Conservation (phyloP, 352 stramenopile genomes). For the Phytophthora agathidicida region DNA sequence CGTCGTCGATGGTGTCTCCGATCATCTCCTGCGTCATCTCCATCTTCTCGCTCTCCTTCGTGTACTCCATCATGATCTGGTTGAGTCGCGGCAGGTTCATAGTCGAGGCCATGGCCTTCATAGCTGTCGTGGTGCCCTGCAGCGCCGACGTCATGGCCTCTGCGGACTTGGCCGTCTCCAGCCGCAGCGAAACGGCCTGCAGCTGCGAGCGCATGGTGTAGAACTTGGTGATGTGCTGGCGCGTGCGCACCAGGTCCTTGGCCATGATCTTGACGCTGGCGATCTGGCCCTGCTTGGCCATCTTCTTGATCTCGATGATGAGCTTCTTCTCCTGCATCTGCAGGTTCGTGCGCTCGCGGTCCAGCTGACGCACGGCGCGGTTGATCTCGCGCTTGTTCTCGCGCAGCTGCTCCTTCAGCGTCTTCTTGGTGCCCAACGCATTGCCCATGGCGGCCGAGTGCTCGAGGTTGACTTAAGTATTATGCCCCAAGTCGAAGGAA, state of each 20-base stretch:
- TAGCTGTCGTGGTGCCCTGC: constrained; percentile 82
- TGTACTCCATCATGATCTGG: constrained; percentile 99
- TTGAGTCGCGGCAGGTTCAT: constrained; percentile 97
- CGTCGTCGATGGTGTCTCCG: constrained; percentile 97
- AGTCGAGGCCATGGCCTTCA: constrained; percentile 91
- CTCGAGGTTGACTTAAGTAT: background rate
- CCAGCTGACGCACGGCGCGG: constrained; percentile 95
- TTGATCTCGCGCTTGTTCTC: constrained; percentile 99
- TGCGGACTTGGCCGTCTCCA: constrained; percentile 95
- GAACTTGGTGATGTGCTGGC: constrained; percentile 97
- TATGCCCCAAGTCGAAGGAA: too few relatives aligned
- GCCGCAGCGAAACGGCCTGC: constrained; percentile 94
- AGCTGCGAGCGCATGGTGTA: constrained; percentile 98
- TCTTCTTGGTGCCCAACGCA: constrained; percentile 79
- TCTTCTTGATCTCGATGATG: constrained; percentile 98
- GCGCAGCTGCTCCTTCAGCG: constrained; percentile 91
- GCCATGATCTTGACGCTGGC: constrained; percentile 97
- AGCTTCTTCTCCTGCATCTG: constrained; percentile 95
- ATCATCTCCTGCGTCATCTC: constrained; percentile 99
- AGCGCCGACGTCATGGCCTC: constrained; percentile 94
- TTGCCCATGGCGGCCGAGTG: constrained; percentile 62
- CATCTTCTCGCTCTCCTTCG: constrained; percentile 97
- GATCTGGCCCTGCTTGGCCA: constrained; percentile 96
- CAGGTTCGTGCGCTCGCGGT: constrained; percentile 93
- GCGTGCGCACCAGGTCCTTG: constrained; percentile 95